phyloP scores from a whole-genome alignment of 495 filamentous ascomycete genomes.

The Niebla homalea region DNA sequence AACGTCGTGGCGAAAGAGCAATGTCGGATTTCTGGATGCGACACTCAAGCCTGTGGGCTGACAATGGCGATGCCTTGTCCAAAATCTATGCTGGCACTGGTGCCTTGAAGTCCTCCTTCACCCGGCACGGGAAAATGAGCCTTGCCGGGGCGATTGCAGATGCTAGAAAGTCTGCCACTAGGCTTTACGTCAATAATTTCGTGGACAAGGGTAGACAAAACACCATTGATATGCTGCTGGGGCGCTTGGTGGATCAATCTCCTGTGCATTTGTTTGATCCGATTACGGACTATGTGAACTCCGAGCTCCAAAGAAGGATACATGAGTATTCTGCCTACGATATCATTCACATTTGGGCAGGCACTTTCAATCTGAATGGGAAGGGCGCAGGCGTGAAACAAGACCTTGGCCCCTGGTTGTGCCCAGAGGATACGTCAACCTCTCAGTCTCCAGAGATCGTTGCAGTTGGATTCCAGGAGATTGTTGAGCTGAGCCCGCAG shows the following conservation, averaged over 20 bases:
- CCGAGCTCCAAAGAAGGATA: slow-evolving; percentile 53
- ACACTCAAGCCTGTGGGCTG: slow-evolving; percentile 92
- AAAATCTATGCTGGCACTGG: slow-evolving; percentile 96
- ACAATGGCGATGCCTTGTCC: slow-evolving; percentile 89
- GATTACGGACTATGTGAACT: slow-evolving; percentile 74
- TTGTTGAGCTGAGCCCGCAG: slow-evolving; percentile 89
- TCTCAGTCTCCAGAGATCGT: slow-evolving; percentile 61
- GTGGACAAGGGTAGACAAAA: slow-evolving; percentile 84
- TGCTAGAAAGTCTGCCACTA: slow-evolving; percentile 81
- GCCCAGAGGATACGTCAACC: slow-evolving; percentile 35
- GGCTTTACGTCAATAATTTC: slow-evolving; percentile 95
- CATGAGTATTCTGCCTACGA: slow-evolving; percentile 40
- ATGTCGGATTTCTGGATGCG: slow-evolving; percentile 74
- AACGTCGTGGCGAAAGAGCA: slow-evolving; percentile 50
- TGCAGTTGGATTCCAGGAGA: slow-evolving; percentile 90
- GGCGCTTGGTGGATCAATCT: slow-evolving; percentile 66
- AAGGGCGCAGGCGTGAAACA: slow-evolving; percentile 57
- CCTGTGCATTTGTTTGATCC: slow-evolving; percentile 85
- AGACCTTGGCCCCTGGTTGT: slow-evolving; percentile 79
- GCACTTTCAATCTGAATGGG: slow-evolving; percentile 93
- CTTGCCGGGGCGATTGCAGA: slow-evolving; percentile 89
- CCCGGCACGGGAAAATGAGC: slow-evolving; percentile 92
- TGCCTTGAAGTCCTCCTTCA: slow-evolving; percentile 89
- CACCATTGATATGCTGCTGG: slow-evolving; percentile 79
- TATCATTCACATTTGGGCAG: slow-evolving; percentile 55